Evolutionary conservation across 208 protist species (phyloP).

Genomic region (Histomonas meleagridis): DNA sequence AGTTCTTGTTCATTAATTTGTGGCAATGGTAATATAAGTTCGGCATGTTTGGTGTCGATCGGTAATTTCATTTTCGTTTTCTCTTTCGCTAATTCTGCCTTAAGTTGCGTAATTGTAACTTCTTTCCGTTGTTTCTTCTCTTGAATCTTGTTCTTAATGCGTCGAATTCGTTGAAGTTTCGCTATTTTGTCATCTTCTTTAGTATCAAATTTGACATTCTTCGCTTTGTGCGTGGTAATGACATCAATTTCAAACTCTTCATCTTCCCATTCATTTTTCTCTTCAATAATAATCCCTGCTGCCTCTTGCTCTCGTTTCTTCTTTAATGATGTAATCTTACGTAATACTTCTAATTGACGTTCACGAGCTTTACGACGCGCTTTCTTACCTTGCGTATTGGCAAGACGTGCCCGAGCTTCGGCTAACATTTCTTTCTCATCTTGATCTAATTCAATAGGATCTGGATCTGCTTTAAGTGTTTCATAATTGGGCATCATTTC

Average conservation of each 20-base stretch:
- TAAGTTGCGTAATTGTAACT: background rate
- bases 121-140: background rate
- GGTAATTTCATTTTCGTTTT: background rate
- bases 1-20: background rate
- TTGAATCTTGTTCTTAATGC: background rate
- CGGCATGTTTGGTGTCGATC: background rate
- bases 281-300: constrained; percentile 66
- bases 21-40: background rate
- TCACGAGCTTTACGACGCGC: constrained; percentile 72
- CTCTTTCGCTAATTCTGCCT: background rate
- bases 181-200: background rate
- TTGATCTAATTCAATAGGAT: constrained; percentile 87
- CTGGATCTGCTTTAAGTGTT: constrained; percentile 75
- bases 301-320: constrained; percentile 79
- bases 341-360: constrained; percentile 86
- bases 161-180: background rate
- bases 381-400: constrained; percentile 75
- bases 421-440: constrained; percentile 86
- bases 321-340: constrained; percentile 82
- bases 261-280: constrained; percentile 22
- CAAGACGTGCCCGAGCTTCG: constrained; percentile 91
- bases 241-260: background rate
- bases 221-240: background rate
- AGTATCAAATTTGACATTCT: constrained; percentile 13
- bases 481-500: constrained; percentile 90